phyloP scores from a whole-genome alignment of 768 basidiomycete genomes.

The Agrocybe chaxingu region DNA sequence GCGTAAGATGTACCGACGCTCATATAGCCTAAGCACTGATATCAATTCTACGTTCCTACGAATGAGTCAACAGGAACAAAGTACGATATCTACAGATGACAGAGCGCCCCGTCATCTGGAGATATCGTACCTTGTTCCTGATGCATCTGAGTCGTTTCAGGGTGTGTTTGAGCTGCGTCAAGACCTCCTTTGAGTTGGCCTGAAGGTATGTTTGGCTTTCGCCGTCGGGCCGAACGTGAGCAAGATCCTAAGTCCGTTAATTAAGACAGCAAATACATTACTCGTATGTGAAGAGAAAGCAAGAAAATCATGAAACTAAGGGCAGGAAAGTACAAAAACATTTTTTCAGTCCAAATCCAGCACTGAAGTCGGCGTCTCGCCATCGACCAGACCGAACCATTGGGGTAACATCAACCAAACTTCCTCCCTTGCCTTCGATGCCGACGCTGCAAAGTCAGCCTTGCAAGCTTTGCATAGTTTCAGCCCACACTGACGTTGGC shows the following conservation, averaged over 20 bases:
- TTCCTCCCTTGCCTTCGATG: conserved; percentile 47
- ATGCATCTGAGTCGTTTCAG: conserved; percentile 18
- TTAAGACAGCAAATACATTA: not conserved
- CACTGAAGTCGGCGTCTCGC: conserved; percentile 13
- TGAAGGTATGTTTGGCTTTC: too few species aligned
- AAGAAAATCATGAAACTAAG: not conserved
- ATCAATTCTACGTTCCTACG: conserved; percentile 2
- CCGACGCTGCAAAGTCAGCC: conserved; percentile 46
- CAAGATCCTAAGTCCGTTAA: too few species aligned
- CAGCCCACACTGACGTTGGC: conserved; percentile 47
- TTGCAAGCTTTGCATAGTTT: conserved; percentile 30
- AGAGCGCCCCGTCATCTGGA: conserved; percentile 10
- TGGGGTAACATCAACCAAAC: conserved; percentile 59
- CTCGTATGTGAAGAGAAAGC: not conserved
- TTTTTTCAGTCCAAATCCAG: conserved; percentile 15
- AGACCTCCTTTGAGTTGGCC: too few species aligned
- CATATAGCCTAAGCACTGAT: conserved; percentile 1
- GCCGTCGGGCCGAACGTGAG: too few species aligned
- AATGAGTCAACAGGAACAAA: conserved; percentile 20
- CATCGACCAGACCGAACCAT: conserved; percentile 57
- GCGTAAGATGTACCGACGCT: conserved; percentile 6
- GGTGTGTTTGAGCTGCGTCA: not conserved
- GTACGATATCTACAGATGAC: conserved; percentile 10
- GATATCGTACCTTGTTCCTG: conserved; percentile 14
- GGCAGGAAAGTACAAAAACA: not conserved